Conservation (phyloP, 495 filamentous ascomycete species). For the Xylaria castorea region DNA sequence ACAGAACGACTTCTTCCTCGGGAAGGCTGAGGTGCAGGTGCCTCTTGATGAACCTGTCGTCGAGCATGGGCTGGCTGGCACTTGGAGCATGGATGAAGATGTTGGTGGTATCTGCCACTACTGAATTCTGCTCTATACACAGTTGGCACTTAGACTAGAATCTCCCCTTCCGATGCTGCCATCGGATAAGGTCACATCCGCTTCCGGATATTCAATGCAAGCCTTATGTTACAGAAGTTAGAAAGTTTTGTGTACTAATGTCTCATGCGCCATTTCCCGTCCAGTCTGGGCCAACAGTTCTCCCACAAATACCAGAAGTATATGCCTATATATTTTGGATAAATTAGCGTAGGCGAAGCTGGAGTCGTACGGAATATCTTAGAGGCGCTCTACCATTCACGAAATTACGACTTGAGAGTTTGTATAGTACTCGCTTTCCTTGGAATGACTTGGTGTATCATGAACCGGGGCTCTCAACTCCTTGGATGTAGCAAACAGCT, state of each 20-base stretch:
- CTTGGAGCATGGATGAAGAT: conserved; percentile 81
- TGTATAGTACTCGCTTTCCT: not conserved
- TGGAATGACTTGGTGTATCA: not conserved
- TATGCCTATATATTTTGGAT: not conserved
- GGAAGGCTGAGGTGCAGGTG: conserved; percentile 57
- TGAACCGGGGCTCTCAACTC: not conserved
- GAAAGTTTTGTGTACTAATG: not conserved
- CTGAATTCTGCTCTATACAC: conserved; percentile 26
- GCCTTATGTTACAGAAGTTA: not conserved
- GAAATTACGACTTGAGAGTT: not conserved
- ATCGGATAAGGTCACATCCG: not conserved
- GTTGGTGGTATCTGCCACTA: conserved; percentile 66
- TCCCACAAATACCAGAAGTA: not conserved
- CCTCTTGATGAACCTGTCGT: conserved; percentile 62
- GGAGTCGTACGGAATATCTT: not conserved
- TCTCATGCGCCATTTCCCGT: not conserved
- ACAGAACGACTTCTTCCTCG: conserved; percentile 63
- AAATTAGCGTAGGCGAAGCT: not conserved
- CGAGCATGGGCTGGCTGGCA: conserved; percentile 80
- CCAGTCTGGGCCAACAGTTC: not conserved
- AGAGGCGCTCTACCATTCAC: not conserved
- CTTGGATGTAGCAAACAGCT: not conserved
- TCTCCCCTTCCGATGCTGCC: not conserved
- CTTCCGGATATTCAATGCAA: not conserved
- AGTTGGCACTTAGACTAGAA: not conserved